Percentiles rank a stretch among this genome's conserved stretches.
These are phyloP conservation scores for Suhomyces emberorum DNA, from an alignment of 805 yeast species.

Conservation along the genomic window DNA sequence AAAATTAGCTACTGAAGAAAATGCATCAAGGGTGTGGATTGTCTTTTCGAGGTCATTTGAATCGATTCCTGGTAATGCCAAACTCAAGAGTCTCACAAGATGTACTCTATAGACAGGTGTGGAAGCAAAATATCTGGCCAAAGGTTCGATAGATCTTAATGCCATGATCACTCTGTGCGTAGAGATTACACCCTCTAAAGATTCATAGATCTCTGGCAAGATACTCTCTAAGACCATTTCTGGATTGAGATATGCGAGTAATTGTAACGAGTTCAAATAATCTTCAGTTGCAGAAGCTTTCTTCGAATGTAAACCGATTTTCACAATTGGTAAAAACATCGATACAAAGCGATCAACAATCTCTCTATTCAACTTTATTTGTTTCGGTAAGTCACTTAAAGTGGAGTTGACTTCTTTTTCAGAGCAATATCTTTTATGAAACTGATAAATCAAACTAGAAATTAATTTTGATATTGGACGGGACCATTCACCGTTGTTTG, in stretches of 20 bases:
- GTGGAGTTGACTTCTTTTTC: constrained; percentile 41
- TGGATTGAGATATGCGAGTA: constrained; percentile 64
- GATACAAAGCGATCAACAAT: constrained; percentile 43
- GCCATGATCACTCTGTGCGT: constrained; percentile 80
- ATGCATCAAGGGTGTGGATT: constrained; percentile 59
- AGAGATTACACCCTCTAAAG: constrained; percentile 64
- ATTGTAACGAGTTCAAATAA: constrained; percentile 56
- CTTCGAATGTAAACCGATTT: constrained; percentile 79
- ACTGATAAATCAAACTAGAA: constrained; percentile 55
- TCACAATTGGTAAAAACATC: constrained; percentile 53
- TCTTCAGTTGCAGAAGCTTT: constrained; percentile 51
- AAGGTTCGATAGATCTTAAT: constrained; percentile 59
- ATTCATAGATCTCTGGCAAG: constrained; percentile 72
- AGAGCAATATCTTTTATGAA: constrained; percentile 53
- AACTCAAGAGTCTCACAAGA: constrained; percentile 65
- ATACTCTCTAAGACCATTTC: constrained; percentile 49
- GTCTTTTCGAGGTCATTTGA: constrained; percentile 81
- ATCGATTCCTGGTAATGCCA: constrained; percentile 79
- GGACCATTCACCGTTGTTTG: constrained; percentile 91
- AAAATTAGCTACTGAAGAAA: constrained; percentile 67
- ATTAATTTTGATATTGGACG: constrained; percentile 61
- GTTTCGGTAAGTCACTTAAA: constrained; percentile 22
- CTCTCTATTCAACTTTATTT: constrained; percentile 33
- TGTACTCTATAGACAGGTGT: constrained; percentile 72
- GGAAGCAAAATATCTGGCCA: constrained; percentile 63